Conservation (phyloP, 2,329 filamentous ascomycete species). For the Hymenoscyphus fraxineus region DNA sequence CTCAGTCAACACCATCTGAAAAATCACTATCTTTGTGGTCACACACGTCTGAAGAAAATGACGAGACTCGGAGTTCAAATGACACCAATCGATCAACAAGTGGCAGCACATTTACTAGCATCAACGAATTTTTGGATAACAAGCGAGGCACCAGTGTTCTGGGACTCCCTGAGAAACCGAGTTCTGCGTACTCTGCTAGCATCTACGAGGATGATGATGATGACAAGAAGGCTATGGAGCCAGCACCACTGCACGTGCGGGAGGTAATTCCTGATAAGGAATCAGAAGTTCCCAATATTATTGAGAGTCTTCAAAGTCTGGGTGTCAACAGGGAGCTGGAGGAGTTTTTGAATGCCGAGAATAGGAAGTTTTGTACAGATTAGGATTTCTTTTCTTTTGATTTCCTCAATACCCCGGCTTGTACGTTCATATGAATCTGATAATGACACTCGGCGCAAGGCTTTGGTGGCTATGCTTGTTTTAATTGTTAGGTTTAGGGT, state of each 20-base stretch:
- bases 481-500: background rate
- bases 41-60: constrained; percentile 16
- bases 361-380: background rate
- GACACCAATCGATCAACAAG: constrained; percentile 16
- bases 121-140: constrained; percentile 21
- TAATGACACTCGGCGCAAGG: background rate
- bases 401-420: background rate
- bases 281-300: background rate
- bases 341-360: background rate
- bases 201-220: constrained; percentile 14
- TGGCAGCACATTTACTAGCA: constrained; percentile 14
- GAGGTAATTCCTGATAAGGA: constrained; percentile 8
- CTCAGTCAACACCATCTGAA: constrained; percentile 17
- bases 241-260: constrained; percentile 17
- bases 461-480: background rate
- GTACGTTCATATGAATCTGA: background rate
- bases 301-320: background rate
- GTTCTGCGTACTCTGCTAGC: constrained; percentile 22
- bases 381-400: background rate
- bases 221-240: constrained; percentile 11
- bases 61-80: constrained; percentile 16
- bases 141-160: constrained; percentile 13
- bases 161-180: constrained; percentile 13
- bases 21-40: constrained; percentile 26
- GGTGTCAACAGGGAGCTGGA: background rate